Conservation (phyloP, 2,329 filamentous ascomycete genomes). For the Ophiostoma tasmaniense region DNA sequence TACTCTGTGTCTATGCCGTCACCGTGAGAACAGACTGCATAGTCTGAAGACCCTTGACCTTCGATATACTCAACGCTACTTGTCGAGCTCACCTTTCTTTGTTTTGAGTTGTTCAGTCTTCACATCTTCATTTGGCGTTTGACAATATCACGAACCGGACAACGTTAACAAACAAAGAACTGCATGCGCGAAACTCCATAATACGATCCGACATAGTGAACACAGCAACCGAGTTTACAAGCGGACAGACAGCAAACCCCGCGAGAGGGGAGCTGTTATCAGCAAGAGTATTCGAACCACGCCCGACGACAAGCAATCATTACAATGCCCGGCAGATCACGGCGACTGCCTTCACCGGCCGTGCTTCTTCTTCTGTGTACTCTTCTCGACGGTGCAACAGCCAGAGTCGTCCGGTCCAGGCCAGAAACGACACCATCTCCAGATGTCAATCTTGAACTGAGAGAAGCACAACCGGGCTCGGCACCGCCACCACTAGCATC, state of each 20-base stretch:
- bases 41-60: neutral
- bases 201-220: neutral
- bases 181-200: neutral
- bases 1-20: neutral
- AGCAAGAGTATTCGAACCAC: neutral
- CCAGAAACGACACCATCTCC: neutral
- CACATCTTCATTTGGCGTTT: neutral
- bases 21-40: conserved; percentile 3
- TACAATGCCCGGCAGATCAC: neutral
- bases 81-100: neutral
- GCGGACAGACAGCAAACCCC: neutral
- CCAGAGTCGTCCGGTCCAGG: neutral
- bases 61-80: neutral
- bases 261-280: neutral
- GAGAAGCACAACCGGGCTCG: neutral
- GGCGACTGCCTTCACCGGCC: neutral
- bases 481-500: conserved; percentile 23
- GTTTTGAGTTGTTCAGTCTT: neutral
- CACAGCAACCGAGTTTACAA: neutral
- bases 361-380: neutral
- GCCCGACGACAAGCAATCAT: neutral
- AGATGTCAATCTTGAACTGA: neutral
- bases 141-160: neutral
- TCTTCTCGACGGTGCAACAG: neutral
- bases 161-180: neutral